Conservation (phyloP, 305 asterid species). For the Plantago coronopus region DNA sequence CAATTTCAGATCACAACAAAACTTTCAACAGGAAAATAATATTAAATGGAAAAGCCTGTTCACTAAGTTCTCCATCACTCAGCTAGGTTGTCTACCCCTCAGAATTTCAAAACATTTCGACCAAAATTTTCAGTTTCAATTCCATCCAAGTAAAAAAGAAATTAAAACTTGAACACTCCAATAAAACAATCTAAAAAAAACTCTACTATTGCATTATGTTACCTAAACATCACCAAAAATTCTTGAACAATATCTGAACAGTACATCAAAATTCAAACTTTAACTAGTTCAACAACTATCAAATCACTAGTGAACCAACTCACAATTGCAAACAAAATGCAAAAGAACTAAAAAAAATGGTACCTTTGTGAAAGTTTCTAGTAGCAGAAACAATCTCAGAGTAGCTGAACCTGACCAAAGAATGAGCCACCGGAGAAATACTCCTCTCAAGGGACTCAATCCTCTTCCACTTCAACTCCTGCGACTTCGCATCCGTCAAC, state of each 20-base stretch:
- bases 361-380: constrained; percentile 73
- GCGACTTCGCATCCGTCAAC: constrained; percentile 48
- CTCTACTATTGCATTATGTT: no score
- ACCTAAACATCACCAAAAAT: no score
- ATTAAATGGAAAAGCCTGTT: not conserved
- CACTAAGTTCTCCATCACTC: not conserved
- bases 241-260: no score
- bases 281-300: not conserved
- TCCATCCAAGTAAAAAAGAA: no score
- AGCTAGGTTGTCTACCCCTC: no score
- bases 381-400: constrained; percentile 74
- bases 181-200: no score
- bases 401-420: constrained; percentile 69
- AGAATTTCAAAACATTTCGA: no score
- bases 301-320: not conserved
- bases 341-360: constrained; percentile 5
- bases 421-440: constrained; percentile 79
- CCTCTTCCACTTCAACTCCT: constrained; percentile 66
- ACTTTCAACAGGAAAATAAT: not conserved
- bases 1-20: not conserved
- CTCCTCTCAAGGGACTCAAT: constrained; percentile 63
- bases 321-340: not conserved
- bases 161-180: no score
- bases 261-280: not conserved
- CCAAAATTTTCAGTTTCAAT: no score